Evolutionary conservation across 1,284 basidiomycete genomes (phyloP), one percentile per base, ranked within the genome.

Genomic region (Laetiporus sulphureus): DNA sequence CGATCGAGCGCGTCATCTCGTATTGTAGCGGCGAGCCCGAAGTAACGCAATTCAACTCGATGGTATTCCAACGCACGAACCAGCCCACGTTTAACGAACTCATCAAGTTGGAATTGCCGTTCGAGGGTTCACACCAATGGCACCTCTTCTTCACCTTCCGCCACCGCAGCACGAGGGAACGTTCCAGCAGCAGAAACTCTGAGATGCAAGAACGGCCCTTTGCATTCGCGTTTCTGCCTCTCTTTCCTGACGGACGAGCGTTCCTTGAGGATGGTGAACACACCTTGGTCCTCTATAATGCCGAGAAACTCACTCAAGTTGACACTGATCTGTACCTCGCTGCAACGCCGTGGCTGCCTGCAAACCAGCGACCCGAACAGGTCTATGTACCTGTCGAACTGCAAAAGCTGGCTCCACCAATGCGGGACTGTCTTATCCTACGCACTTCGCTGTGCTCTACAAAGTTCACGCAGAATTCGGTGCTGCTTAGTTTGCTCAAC

Each of bases 81-180:
- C 79, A 86, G 51, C 91, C 91, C 3, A 95, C 91, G 0, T 98
- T 86, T 63, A 91, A 91, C 31, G 95, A 98, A 63, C 74, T 98
- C 32, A 75, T 97, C 66, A 98, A 97, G 63, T 68, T 99, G 15
- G 77, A 77, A 39, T 65, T 98, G 4, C 86, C 91, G 7, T 66
- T 74, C 22, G 71, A 82, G 4, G 74, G 77, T 5, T 73, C 83
- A 37, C 80, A 84, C 19, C 75, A 82, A 37, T 94, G 88, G 75
- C 95, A 98, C 57, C 66, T 99, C 11, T 97, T 94, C 72, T 91
- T 98, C 66, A 91, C 90, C 0, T 94, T 98, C 65, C 79, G 90
- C 18, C 85, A 92, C 52, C 84, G 93, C 16, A 73, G 68, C 41
- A 72, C 72, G 11, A 66, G 67, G 47, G 77, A 74, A 46, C 74